Base-by-base conservation (phyloP, 495 filamentous ascomycete species). In the Xylona heveae region DNA sequence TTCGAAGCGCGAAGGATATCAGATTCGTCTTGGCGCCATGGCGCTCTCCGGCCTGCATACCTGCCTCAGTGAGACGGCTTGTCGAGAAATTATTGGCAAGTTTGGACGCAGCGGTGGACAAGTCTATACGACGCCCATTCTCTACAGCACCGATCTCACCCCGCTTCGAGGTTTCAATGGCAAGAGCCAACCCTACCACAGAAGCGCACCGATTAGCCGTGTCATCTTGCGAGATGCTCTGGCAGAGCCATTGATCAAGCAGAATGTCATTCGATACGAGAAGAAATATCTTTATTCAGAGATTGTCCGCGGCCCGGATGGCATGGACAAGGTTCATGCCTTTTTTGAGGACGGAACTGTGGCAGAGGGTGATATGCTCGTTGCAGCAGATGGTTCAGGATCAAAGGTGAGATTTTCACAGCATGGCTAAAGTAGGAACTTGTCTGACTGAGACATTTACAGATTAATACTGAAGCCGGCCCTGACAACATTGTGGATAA, bases 171-270 rank as follows among this genome's bases (percentile, higher is more conserved):
- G 33, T n/a, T 37, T 39, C 22, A 37, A 24, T 9, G 13, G 8
- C 8, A 31, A 21, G 12, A 2, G 24, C 1, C 3, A 18, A 5
- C 3, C 15, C 3, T 38, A 33, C 16, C 33, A 7, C 1, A 38
- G 26, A 29, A 38, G 28, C 24, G 38, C 28, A 6, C 28, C 29
- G n/a, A 17, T 41, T 37, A 17, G 28, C 24, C 12, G 37, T 13
- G 37, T 21, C 2, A 25, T 37, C 10, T 22, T 39, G 34, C 34
- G 37, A 6, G 34, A 39, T 20, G 24, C 24, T 1, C 15, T 39
- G 24, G 31, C 25, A 17, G 26, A 30, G 31, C 3, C n/a, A 12
- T 24, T 28, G 6, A 33, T 24, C 8, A 13, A 25, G 23, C 7
- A 13, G 13, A 13, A 13, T 25, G 23, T 25, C 13, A 8, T 25